These are phyloP conservation scores for Triadica sebifera DNA, from an alignment of 345 rosid species.

Conservation along the genomic window DNA sequence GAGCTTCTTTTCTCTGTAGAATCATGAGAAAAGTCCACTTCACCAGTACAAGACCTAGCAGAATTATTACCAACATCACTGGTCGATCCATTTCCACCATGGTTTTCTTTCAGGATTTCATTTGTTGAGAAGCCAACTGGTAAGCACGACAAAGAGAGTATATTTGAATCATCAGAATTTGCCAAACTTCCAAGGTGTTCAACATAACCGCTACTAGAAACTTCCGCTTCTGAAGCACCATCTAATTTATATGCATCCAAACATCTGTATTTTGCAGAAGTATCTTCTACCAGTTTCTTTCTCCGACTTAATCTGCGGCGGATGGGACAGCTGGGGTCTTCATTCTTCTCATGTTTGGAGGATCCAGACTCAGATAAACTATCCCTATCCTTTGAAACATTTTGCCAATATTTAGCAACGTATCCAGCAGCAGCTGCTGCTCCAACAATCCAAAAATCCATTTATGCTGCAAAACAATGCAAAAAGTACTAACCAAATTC, in stretches of 20 bases:
- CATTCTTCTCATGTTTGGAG: slow-evolving; percentile 32
- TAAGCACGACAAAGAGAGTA: slow-evolving; percentile 27
- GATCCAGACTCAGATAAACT: slow-evolving; percentile 29
- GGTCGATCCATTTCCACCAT: slow-evolving; percentile 14
- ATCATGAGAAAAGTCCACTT: slow-evolving; percentile 26
- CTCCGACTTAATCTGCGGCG: slow-evolving; percentile 19
- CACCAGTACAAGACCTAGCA: slow-evolving; percentile 15
- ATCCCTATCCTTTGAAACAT: slow-evolving; percentile 33
- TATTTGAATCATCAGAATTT: slow-evolving; percentile 24
- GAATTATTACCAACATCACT: slow-evolving; percentile 8
- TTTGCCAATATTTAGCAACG: slow-evolving; percentile 53
- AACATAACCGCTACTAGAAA: slow-evolving; percentile 28
- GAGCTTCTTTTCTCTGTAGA: slow-evolving; percentile 36
- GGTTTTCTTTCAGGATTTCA: slow-evolving; percentile 27
- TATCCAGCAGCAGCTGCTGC: slow-evolving; percentile 84
- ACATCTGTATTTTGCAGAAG: slow-evolving; percentile 25
- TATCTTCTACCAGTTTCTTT: slow-evolving; percentile 37
- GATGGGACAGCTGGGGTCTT: slow-evolving; percentile 25
- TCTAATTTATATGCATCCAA: slow-evolving; percentile 20
- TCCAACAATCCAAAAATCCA: slow-evolving; percentile 76
- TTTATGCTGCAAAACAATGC: slow-evolving; percentile 20
- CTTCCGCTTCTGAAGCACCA: slow-evolving; percentile 37
- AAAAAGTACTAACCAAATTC: slow-evolving; percentile 27
- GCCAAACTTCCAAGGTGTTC: slow-evolving; percentile 27
- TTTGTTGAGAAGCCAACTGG: slow-evolving; percentile 25